Conservation (phyloP, 768 basidiomycete genomes). For the Coprinopsis strossmayeri region DNA sequence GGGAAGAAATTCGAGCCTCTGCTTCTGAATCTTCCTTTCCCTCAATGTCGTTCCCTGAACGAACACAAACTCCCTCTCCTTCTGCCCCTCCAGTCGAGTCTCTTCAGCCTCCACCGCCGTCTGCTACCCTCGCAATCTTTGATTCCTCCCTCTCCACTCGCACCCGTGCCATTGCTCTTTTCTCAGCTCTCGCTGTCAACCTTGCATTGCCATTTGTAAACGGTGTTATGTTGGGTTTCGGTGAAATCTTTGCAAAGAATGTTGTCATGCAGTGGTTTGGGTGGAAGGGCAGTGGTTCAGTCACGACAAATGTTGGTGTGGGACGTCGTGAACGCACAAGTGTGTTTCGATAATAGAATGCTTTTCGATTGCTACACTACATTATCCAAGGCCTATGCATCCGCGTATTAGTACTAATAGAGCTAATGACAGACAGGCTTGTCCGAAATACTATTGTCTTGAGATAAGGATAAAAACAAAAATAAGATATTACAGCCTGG, state of each 20-base stretch:
- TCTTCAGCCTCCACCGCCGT: conserved; percentile 23
- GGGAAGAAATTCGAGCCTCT: conserved; percentile 67
- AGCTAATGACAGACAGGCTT: background rate
- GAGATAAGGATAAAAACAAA: background rate
- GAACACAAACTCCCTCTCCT: conserved; percentile 44
- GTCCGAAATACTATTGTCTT: no score
- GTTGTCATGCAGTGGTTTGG: conserved; percentile 54
- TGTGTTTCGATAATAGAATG: background rate
- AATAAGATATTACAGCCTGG: conserved; percentile 38
- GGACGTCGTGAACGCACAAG: background rate
- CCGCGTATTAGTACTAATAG: background rate
- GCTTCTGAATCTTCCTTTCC: conserved; percentile 70
- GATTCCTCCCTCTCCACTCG: conserved; percentile 58
- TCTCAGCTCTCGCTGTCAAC: conserved; percentile 78
- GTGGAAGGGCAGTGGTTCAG: conserved; percentile 31
- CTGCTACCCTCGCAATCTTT: conserved; percentile 66
- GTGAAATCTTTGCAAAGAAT: conserved; percentile 85
- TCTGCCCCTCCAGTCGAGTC: conserved; percentile 2
- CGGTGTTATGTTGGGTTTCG: conserved; percentile 95
- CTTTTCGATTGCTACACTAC: background rate
- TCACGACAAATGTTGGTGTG: conserved; percentile 19
- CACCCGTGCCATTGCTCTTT: conserved; percentile 61
- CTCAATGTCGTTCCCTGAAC: conserved; percentile 72
- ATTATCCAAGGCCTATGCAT: background rate
- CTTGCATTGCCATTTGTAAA: conserved; percentile 84